These are phyloP conservation scores for Phytopythium sindhum DNA, from an alignment of 352 stramenopile species.

Conservation along the genomic window DNA sequence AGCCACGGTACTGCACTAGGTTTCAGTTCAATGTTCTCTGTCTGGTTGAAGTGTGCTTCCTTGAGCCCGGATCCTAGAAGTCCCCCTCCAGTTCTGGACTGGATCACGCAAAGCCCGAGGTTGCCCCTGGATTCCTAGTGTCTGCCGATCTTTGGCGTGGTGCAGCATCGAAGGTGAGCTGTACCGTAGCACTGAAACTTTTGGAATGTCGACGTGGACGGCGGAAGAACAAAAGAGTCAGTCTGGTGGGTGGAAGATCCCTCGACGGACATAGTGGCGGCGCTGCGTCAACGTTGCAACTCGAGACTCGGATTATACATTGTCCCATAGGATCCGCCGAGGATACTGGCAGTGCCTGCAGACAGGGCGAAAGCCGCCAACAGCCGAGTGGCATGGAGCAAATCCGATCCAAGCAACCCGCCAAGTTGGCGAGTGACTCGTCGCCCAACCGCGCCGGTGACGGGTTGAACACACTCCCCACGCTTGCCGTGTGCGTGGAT, in stretches of 20 bases:
- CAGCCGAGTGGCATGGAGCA: background rate
- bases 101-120: background rate
- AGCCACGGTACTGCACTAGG: background rate
- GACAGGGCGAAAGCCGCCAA: background rate
- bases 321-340: background rate
- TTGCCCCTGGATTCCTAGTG: background rate
- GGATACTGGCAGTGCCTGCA: background rate
- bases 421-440: background rate
- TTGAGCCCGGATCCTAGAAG: background rate
- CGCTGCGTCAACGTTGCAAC: slow-evolving; percentile 3
- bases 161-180: too few species aligned
- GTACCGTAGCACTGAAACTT: background rate
- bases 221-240: slow-evolving; percentile 4
- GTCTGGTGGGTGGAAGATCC: slow-evolving; percentile 8
- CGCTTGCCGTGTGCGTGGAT: background rate
- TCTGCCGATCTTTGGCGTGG: background rate
- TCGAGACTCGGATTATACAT: background rate
- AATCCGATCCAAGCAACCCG: background rate
- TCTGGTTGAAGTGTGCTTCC: background rate
- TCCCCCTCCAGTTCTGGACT: background rate
- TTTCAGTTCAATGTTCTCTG: background rate
- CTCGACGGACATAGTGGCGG: background rate
- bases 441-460: background rate
- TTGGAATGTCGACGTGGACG: too few species aligned
- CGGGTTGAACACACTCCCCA: background rate